phyloP scores from a whole-genome alignment of 108 stramenopile species.

The Craspedostauros australis region DNA sequence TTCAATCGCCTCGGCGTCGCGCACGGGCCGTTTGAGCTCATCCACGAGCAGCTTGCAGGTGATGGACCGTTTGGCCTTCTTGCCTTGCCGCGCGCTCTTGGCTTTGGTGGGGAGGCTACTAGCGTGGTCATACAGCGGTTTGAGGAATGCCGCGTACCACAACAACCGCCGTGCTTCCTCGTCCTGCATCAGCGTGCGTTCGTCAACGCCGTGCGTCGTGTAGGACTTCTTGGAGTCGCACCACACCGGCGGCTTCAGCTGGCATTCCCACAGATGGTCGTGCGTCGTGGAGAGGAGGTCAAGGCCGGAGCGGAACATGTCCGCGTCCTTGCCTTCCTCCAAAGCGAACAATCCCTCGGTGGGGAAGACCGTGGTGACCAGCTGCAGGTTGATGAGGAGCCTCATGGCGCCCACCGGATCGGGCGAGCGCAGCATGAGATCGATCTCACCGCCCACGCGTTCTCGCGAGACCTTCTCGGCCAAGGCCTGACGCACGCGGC shows the following conservation, averaged over 20 bases:
- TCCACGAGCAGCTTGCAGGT: constrained; percentile 58
- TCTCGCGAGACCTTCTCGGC: constrained; percentile 85
- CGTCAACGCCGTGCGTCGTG: constrained; percentile 35
- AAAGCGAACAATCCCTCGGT: constrained; percentile 12
- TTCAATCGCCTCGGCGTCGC: constrained; percentile 72
- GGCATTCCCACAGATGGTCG: constrained; percentile 65
- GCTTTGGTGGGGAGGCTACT: background rate
- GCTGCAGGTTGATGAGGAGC: constrained; percentile 56
- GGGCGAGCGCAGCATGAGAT: constrained; percentile 75
- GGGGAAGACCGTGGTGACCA: constrained; percentile 70
- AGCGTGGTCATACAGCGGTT: constrained; percentile 50
- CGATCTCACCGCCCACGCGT: constrained; percentile 80
- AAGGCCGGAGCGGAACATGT: constrained; percentile 46
- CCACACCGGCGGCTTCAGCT: constrained; percentile 61
- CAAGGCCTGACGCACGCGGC: constrained; percentile 62
- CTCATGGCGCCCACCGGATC: constrained; percentile 87
- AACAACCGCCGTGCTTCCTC: constrained; percentile 70
- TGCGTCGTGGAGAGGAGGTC: constrained; percentile 46
- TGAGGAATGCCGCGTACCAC: constrained; percentile 82
- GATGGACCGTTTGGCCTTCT: constrained; percentile 48
- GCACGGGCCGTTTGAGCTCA: constrained; percentile 64
- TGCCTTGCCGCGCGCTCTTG: constrained; percentile 18
- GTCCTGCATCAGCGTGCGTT: constrained; percentile 46
- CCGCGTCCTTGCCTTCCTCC: constrained; percentile 2
- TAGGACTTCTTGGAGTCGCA: constrained; percentile 30